A percentile compares a stretch with the other conserved stretches of the same genome.
Conservation (phyloP, 352 stramenopile genomes). For the Pythium myriotylum region DNA sequence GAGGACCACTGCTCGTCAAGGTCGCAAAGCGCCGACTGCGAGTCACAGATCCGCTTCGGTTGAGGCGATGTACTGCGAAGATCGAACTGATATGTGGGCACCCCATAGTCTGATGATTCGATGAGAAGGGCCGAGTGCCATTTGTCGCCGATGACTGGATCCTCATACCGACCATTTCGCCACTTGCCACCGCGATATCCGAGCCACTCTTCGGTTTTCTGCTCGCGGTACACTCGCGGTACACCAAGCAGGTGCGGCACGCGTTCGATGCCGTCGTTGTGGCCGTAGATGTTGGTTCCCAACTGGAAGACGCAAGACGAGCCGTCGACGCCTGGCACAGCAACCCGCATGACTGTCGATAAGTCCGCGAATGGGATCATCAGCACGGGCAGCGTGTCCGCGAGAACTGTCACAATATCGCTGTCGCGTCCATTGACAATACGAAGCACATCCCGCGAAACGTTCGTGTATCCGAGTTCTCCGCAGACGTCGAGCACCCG, state of each 20-base stretch:
- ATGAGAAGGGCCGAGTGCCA: slow-evolving; percentile 29
- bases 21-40: too few species aligned
- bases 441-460: slow-evolving; percentile 14
- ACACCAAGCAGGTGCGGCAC: not conserved
- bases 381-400: not conserved
- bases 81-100: slow-evolving; percentile 24
- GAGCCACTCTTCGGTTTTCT: slow-evolving; percentile 3
- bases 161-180: slow-evolving; percentile 20
- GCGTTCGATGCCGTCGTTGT: not conserved
- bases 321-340: not conserved
- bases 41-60: not conserved
- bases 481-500: not conserved
- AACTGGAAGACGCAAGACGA: slow-evolving; percentile 1
- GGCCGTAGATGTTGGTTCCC: not conserved
- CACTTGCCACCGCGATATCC: slow-evolving; percentile 1
- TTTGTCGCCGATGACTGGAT: not conserved
- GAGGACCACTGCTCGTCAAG: too few species aligned
- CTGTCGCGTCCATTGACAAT: not conserved
- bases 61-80: slow-evolving; percentile 4
- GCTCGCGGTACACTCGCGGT: not conserved
- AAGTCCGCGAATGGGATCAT: slow-evolving; percentile 5
- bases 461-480: slow-evolving; percentile 20
- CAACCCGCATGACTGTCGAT: not conserved
- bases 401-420: not conserved
- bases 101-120: not conserved